Conservation (phyloP, 2,329 filamentous ascomycete species). For the Calycina marina region DNA sequence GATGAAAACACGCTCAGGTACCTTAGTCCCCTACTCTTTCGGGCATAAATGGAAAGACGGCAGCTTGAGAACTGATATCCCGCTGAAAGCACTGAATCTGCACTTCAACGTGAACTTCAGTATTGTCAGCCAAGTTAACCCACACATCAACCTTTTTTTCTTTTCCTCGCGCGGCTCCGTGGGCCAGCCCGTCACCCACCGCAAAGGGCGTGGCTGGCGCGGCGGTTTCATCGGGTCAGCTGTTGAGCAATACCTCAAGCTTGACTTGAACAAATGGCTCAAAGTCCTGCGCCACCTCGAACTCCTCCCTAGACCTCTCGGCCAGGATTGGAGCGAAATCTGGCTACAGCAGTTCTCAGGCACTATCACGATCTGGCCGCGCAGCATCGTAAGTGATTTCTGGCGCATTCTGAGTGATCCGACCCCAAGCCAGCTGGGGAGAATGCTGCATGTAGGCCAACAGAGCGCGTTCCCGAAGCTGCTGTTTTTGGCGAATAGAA, state of each 20-base stretch:
- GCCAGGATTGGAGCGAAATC: slow-evolving; percentile 92
- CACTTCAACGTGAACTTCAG: slow-evolving; percentile 99
- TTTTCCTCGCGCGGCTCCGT: slow-evolving; percentile 89
- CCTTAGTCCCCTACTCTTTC: slow-evolving; percentile 79
- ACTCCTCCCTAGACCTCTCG: slow-evolving; percentile 73
- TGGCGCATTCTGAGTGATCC: slow-evolving; percentile 78
- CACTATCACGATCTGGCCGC: slow-evolving; percentile 93
- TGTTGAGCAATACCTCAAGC: slow-evolving; percentile 85
- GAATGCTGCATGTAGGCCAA: slow-evolving; percentile 84
- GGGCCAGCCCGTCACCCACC: slow-evolving; percentile 85
- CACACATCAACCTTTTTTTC: slow-evolving; percentile 97
- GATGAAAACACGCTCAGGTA: slow-evolving; percentile 68
- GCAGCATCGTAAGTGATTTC: slow-evolving; percentile 65
- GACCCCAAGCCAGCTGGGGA: slow-evolving; percentile 54
- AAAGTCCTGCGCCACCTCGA: slow-evolving; percentile 88
- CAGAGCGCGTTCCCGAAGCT: slow-evolving; percentile 83
- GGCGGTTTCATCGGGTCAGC: slow-evolving; percentile 89
- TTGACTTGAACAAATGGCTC: slow-evolving; percentile 95
- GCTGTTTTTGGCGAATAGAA: slow-evolving; percentile 76
- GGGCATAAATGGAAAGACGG: slow-evolving; percentile 99
- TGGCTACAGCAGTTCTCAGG: slow-evolving; percentile 94
- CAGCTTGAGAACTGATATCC: slow-evolving; percentile 85
- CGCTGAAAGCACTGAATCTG: slow-evolving; percentile 81
- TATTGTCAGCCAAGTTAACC: slow-evolving; percentile 80
- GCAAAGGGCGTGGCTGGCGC: slow-evolving; percentile 85